Percentiles rank a stretch among this genome's conserved stretches.
These are phyloP conservation scores for Trametes hirsuta DNA, from an alignment of 1,284 basidiomycete species.

Conservation along the genomic window DNA sequence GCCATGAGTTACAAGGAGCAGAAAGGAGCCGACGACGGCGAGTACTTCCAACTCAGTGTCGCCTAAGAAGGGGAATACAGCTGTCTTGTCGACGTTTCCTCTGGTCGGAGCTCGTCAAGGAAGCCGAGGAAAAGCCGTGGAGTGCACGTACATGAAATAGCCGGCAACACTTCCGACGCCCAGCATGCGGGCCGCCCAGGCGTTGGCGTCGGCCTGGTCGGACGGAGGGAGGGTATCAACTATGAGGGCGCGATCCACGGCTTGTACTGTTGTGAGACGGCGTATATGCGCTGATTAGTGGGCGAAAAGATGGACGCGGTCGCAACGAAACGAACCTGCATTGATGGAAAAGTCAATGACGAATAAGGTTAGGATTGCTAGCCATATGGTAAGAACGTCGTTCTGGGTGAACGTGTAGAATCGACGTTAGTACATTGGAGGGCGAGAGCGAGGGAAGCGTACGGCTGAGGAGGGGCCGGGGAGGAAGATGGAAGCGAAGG, in stretches of 20 bases:
- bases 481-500: slow-evolving; percentile 69
- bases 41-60: slow-evolving; percentile 81
- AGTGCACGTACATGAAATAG: slow-evolving; percentile 76
- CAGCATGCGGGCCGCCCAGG: slow-evolving; percentile 93
- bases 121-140: not conserved
- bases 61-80: slow-evolving; percentile 71
- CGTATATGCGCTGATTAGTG: slow-evolving; percentile 1
- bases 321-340: slow-evolving; percentile 54
- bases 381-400: slow-evolving; percentile 64
- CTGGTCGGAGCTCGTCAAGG: slow-evolving; percentile 36
- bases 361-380: slow-evolving; percentile 88
- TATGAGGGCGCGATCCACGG: slow-evolving; percentile 81
- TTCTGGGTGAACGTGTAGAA: slow-evolving; percentile 47
- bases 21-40: slow-evolving; percentile 54
- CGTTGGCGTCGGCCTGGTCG: slow-evolving; percentile 86
- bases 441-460: slow-evolving; percentile 13
- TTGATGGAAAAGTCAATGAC: slow-evolving; percentile 94
- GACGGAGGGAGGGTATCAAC: slow-evolving; percentile 72
- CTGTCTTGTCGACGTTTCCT: slow-evolving; percentile 75
- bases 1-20: slow-evolving; percentile 56
- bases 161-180: slow-evolving; percentile 83
- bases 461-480: slow-evolving; percentile 41
- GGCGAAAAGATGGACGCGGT: not conserved
- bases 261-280: slow-evolving; percentile 57
- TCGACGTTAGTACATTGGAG: not conserved